A percentile compares a stretch with the other conserved stretches of the same genome.
Evolutionary conservation across 2,329 filamentous ascomycete genomes (phyloP).

Genomic region (Pseudogymnoascus sp.): DNA sequence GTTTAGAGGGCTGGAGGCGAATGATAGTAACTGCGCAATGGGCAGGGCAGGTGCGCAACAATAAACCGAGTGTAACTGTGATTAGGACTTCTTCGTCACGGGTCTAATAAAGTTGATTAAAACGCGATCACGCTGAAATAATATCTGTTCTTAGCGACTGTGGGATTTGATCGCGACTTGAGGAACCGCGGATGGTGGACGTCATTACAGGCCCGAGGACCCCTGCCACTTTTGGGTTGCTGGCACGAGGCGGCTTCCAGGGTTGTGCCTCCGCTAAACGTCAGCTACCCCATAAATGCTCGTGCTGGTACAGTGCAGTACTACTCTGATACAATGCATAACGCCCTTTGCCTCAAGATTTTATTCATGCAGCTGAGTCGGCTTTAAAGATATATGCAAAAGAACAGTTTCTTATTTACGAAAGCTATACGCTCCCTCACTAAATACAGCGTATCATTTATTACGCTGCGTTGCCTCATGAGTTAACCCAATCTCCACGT

Average conservation of each 20-base stretch:
- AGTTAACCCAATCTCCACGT: not conserved
- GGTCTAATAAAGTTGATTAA: not conserved
- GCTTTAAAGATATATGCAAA: not conserved
- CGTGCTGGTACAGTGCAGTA: too few relatives aligned
- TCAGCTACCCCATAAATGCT: not conserved
- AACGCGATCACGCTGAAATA: not conserved
- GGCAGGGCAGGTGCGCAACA: not conserved
- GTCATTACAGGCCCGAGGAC: not conserved
- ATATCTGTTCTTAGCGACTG: not conserved
- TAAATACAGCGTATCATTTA: not conserved
- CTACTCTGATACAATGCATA: not conserved
- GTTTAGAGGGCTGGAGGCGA: not conserved
- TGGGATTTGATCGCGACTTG: not conserved
- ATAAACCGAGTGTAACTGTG: not conserved
- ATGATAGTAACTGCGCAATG: not conserved
- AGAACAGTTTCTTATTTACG: not conserved
- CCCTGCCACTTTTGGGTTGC: not conserved
- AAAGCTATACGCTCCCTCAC: not conserved
- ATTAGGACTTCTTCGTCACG: not conserved
- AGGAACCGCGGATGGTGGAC: not conserved
- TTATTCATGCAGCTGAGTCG: not conserved
- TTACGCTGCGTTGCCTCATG: not conserved
- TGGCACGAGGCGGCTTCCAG: not conserved
- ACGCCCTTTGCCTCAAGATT: not conserved
- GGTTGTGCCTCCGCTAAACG: conserved; percentile 6